A percentile compares a stretch with the other conserved stretches of the same genome.
Evolutionary conservation across 1,139 yeast species (phyloP).

Genomic region (Zygosaccharomyces pseudobailii): DNA sequence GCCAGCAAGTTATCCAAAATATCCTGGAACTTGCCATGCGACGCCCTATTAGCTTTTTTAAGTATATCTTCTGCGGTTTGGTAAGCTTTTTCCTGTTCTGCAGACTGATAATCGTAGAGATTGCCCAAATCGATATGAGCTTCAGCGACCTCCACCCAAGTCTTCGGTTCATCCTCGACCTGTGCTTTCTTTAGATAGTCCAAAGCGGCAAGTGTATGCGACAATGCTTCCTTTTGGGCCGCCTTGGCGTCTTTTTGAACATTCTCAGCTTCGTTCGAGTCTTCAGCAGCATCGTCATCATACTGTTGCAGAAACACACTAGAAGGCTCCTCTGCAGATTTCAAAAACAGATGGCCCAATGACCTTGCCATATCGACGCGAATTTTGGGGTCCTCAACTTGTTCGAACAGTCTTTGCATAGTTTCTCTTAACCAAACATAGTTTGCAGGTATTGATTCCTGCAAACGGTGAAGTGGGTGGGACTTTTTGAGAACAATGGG

Average conservation of each 20-base stretch:
- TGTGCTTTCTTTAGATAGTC: slow-evolving; percentile 53
- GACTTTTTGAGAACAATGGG: slow-evolving; percentile 40
- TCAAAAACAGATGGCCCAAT: slow-evolving; percentile 57
- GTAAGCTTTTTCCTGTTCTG: slow-evolving; percentile 61
- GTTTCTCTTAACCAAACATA: slow-evolving; percentile 57
- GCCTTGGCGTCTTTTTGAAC: slow-evolving; percentile 33
- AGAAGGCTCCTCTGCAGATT: slow-evolving; percentile 60
- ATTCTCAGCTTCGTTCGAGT: slow-evolving; percentile 14
- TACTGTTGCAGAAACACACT: slow-evolving; percentile 53
- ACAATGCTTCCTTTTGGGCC: slow-evolving; percentile 49
- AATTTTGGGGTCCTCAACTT: slow-evolving; percentile 23
- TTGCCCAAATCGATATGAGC: slow-evolving; percentile 78
- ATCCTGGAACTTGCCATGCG: slow-evolving; percentile 67
- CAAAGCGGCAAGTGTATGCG: slow-evolving; percentile 52
- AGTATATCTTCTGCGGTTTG: slow-evolving; percentile 60
- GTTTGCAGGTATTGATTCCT: slow-evolving; percentile 30
- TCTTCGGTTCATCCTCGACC: slow-evolving; percentile 69
- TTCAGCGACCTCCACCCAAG: slow-evolving; percentile 82
- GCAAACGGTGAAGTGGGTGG: slow-evolving; percentile 53
- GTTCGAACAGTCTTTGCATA: slow-evolving; percentile 40
- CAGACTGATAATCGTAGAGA: slow-evolving; percentile 56
- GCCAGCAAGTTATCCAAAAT: slow-evolving; percentile 41
- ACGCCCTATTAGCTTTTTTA: slow-evolving; percentile 64
- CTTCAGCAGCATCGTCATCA: slow-evolving; percentile 35
- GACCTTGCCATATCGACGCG: slow-evolving; percentile 42